Evolutionary conservation across 148 eudicot genomes (phyloP).

Genomic region (Rhododendron simsii): DNA sequence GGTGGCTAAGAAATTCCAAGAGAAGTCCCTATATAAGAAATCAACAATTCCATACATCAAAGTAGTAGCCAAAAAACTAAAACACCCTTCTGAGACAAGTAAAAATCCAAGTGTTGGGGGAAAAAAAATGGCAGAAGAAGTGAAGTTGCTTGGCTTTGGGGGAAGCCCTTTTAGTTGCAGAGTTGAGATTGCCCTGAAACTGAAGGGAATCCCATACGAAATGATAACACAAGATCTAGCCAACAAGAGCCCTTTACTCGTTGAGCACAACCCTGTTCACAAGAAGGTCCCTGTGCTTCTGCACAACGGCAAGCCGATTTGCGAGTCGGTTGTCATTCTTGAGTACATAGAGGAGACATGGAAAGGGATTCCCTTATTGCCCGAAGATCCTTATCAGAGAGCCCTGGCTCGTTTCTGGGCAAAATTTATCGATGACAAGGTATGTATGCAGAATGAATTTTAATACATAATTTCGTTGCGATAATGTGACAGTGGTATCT

Average conservation of each 20-base stretch:
- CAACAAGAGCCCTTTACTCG: constrained; percentile 28
- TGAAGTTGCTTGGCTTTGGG: constrained; percentile 16
- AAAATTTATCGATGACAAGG: constrained; percentile 48
- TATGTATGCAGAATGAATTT: neutral
- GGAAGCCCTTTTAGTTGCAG: constrained; percentile 25
- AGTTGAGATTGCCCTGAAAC: constrained; percentile 27
- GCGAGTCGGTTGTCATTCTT: constrained; percentile 46
- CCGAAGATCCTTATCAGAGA: constrained; percentile 41
- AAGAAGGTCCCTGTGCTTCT: constrained; percentile 45
- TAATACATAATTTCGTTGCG: neutral
- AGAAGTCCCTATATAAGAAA: neutral
- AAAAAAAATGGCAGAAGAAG: constrained; percentile 21
- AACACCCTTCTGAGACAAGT: neutral
- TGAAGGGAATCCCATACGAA: constrained; percentile 30
- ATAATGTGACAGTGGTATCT: too few species aligned
- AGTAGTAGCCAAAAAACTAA: neutral
- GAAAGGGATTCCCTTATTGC: constrained; percentile 37
- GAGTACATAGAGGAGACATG: constrained; percentile 56
- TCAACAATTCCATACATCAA: neutral
- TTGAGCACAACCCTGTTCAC: constrained; percentile 34
- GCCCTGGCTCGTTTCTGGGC: constrained; percentile 56
- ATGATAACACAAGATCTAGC: constrained; percentile 15
- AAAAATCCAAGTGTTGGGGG: neutral
- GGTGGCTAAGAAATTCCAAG: neutral
- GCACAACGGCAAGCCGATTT: constrained; percentile 37